Base-by-base conservation (phyloP, 306 rosid species). In the Casuarina glauca region DNA sequence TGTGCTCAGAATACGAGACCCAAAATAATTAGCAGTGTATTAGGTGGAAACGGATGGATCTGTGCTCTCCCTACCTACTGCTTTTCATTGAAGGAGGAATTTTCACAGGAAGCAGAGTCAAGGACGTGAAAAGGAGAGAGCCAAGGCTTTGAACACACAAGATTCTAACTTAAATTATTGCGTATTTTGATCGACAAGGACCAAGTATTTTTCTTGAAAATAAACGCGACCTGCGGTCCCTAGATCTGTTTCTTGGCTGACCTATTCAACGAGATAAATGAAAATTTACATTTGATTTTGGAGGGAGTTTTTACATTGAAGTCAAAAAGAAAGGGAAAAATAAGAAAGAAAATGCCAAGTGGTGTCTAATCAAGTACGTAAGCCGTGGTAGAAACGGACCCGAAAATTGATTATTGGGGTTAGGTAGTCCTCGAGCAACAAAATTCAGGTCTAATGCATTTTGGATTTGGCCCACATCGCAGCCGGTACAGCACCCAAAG, bases 281-380 rank as follows among this genome's bases (percentile, higher is more conserved):
- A 5, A 19, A 52, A 32, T 16, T 52, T 11, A 3, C 32, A 26
- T 26, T 26, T 26, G 32, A 26, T 32, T 13, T 26, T 39, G 46
- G 44, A 1, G 58, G 7, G 17, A 16, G 15, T 52, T 51, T 44
- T 48, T 1, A 9, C 51, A 48, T 9, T 48, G 2, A 48, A 48
- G 51, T 48, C 45, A 41, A 12, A 63, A 12, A n/a, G 36, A 45
- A 73, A 13, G 53, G 36, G 20, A 55, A 55, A 41, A 20, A 50
- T 32, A 38, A 5, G n/a, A 12, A 9, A 20, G 63, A 2, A 36
- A 9, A 72, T 16, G 46, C 20, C 13, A 9, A 63, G 61, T 62
- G 79, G 39, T 51, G 79, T 76, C 79, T 68, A 76, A 66, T 76
- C 79, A 51, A 12, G 45, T 73, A 73, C 49, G 5, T 8, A 39